These are phyloP conservation scores for Pulveroboletus sp. DNA, from an alignment of 768 basidiomycete genomes.

Conservation along the genomic window DNA sequence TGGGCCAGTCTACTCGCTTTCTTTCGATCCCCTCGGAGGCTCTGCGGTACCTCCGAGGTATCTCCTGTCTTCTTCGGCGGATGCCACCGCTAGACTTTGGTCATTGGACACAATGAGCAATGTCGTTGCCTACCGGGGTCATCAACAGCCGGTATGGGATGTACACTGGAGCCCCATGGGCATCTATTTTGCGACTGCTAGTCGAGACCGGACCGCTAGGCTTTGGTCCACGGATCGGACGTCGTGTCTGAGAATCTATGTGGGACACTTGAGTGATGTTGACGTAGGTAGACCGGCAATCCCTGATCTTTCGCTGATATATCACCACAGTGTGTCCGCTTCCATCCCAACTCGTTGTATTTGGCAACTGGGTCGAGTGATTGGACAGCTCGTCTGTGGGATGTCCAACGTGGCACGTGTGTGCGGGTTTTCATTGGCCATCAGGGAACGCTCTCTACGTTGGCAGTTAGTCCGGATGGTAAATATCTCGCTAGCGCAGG, in stretches of 20 bases:
- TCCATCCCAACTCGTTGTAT: slow-evolving; percentile 97
- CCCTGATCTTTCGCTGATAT: slow-evolving; percentile 1
- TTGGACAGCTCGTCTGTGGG: slow-evolving; percentile 95
- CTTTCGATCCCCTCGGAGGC: slow-evolving; percentile 89
- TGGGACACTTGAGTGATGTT: slow-evolving; percentile 95
- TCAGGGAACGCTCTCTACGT: slow-evolving; percentile 78
- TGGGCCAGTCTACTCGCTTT: slow-evolving; percentile 91
- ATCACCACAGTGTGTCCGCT: slow-evolving; percentile 76
- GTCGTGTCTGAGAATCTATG: slow-evolving; percentile 85
- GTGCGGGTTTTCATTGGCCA: slow-evolving; percentile 96
- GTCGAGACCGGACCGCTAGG: slow-evolving; percentile 90
- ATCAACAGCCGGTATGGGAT: slow-evolving; percentile 98
- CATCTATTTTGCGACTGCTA: slow-evolving; percentile 96
- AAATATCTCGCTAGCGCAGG: slow-evolving; percentile 90
- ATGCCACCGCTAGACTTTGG: slow-evolving; percentile 90
- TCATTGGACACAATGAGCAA: slow-evolving; percentile 94
- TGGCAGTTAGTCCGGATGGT: slow-evolving; percentile 93
- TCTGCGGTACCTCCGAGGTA: slow-evolving; percentile 84
- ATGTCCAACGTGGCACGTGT: slow-evolving; percentile 93
- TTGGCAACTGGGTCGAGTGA: slow-evolving; percentile 96
- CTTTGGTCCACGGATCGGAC: slow-evolving; percentile 95
- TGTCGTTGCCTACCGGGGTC: slow-evolving; percentile 90
- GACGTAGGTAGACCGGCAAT: slow-evolving; percentile 62
- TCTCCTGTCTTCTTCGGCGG: slow-evolving; percentile 89
- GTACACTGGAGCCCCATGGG: slow-evolving; percentile 99